Percentiles rank a stretch among this genome's conserved stretches.
Conservation (phyloP, 2,329 filamentous ascomycete genomes). For the Dothideomycetes sp. region DNA sequence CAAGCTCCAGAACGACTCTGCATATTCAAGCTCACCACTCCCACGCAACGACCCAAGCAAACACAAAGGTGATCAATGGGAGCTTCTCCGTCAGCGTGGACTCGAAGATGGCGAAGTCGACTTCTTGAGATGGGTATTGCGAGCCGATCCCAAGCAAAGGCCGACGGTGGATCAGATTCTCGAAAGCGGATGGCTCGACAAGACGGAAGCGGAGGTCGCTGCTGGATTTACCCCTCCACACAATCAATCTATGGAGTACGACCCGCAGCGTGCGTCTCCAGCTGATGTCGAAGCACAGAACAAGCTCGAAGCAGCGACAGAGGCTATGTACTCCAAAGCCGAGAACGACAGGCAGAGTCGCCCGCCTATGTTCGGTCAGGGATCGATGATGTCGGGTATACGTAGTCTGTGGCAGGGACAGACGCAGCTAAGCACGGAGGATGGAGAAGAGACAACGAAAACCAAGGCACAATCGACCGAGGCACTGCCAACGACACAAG, state of each 20-base stretch:
- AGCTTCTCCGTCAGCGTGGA: slow-evolving; percentile 17
- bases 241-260: slow-evolving; percentile 3
- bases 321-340: slow-evolving; percentile 1
- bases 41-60: slow-evolving; percentile 16
- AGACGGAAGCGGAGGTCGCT: slow-evolving; percentile 4
- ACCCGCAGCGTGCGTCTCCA: slow-evolving; percentile 4
- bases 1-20: slow-evolving; percentile 18
- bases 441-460: slow-evolving; percentile 2
- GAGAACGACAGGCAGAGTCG: not conserved
- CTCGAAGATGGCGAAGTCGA: slow-evolving; percentile 19
- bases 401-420: too few relatives aligned
- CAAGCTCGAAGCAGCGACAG: not conserved
- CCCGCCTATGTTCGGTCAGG: too few relatives aligned
- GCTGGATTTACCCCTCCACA: slow-evolving; percentile 3
- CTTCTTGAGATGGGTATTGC: slow-evolving; percentile 21
- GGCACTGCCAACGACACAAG: not conserved
- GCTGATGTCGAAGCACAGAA: slow-evolving; percentile 5
- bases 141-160: slow-evolving; percentile 19
- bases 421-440: slow-evolving; percentile 4
- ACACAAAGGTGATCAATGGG: slow-evolving; percentile 19
- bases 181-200: slow-evolving; percentile 10
- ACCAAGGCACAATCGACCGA: not conserved
- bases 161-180: slow-evolving; percentile 21
- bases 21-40: slow-evolving; percentile 19
- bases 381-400: too few relatives aligned